Evolutionary conservation across 139 green algal genomes (phyloP).

Genomic region (Chlorella sp.): DNA sequence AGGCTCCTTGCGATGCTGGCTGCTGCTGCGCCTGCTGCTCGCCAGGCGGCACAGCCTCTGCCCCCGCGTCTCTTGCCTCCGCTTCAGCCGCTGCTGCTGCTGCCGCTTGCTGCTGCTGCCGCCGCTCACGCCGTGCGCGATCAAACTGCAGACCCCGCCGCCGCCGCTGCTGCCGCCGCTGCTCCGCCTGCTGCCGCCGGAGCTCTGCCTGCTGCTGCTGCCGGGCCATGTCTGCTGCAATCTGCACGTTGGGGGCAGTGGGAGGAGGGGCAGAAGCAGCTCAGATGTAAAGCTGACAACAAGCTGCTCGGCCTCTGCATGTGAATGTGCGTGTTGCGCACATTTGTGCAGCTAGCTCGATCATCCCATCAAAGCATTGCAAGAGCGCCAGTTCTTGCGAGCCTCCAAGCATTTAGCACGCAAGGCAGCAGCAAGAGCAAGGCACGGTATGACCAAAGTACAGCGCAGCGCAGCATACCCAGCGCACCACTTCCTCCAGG

Average conservation of each 20-base stretch:
- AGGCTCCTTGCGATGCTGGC: no score
- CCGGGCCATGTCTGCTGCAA: background rate
- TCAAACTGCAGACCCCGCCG: constrained; percentile 35
- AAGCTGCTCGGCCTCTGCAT: no score
- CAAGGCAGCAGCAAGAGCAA: no score
- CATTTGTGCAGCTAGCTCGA: no score
- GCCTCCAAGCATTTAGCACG: no score
- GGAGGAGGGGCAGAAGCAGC: constrained; percentile 11
- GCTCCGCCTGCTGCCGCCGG: constrained; percentile 36
- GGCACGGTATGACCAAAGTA: no score
- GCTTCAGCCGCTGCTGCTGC: background rate
- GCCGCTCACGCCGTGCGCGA: background rate
- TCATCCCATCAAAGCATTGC: no score
- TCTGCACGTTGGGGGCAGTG: background rate
- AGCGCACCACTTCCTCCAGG: constrained; percentile 30
- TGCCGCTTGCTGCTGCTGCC: background rate
- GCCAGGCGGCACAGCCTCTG: background rate
- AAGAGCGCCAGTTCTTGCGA: no score
- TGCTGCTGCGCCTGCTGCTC: background rate
- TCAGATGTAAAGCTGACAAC: no score
- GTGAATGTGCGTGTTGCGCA: no score
- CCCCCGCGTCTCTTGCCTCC: background rate
- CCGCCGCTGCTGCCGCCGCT: constrained; percentile 29
- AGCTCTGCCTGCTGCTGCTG: constrained; percentile 35
- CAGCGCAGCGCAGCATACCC: constrained; percentile 19